Conservation (phyloP, 129 eudicot species). For the Smallanthus sonchifolius region DNA sequence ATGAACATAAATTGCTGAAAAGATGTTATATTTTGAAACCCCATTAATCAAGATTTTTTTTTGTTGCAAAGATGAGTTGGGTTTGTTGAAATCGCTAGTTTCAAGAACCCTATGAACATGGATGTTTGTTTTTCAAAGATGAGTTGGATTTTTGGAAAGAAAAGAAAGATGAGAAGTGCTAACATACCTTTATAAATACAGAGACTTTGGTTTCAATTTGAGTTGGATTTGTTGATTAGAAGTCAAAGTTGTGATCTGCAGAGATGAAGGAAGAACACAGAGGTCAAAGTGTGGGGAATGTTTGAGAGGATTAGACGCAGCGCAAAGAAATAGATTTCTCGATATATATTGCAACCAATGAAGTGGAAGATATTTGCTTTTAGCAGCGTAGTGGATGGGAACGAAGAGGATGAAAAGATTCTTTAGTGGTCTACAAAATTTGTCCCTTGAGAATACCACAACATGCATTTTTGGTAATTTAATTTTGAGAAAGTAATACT, state of each 20-base stretch:
- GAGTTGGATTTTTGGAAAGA: too few relatives aligned
- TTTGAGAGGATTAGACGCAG: neutral
- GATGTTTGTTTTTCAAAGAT: neutral
- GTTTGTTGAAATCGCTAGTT: constrained; percentile 9
- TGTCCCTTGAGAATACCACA: constrained; percentile 14
- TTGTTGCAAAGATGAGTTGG: constrained; percentile 9
- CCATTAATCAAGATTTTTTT: constrained; percentile 11
- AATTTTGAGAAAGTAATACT: neutral
- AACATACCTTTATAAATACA: constrained; percentile 22
- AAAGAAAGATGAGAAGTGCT: constrained; percentile 4
- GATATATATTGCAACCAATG: constrained; percentile 6
- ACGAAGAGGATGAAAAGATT: constrained; percentile 34
- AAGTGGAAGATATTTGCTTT: constrained; percentile 27
- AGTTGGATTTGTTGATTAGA: constrained; percentile 21
- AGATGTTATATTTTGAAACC: constrained; percentile 8
- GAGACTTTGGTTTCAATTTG: constrained; percentile 17
- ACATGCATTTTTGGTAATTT: neutral
- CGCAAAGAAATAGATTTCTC: constrained; percentile 17
- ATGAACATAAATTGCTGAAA: constrained; percentile 7
- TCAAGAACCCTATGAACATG: constrained; percentile 13
- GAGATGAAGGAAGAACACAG: constrained; percentile 1
- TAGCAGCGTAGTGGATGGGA: constrained; percentile 37
- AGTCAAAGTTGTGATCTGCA: constrained; percentile 23
- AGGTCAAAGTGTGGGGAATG: constrained; percentile 30
- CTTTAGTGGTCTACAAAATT: constrained; percentile 3